Percentiles rank a stretch among this genome's conserved stretches.
Conservation (phyloP, 345 rosid species). For the Ceriops tagal region DNA sequence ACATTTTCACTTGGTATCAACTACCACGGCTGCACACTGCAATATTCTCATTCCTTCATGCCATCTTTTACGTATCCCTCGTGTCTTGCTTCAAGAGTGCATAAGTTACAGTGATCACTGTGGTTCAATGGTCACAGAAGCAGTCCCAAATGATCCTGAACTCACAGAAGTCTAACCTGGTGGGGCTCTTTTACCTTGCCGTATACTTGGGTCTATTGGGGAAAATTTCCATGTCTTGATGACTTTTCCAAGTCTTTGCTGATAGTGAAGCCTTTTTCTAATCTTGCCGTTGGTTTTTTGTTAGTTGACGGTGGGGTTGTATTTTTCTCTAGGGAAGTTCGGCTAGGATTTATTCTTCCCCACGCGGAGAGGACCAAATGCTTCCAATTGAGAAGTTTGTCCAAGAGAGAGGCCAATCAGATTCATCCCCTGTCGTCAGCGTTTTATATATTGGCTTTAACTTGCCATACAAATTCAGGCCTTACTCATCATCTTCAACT, state of each 20-base stretch:
- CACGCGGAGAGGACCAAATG: too few relatives aligned
- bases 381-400: neutral
- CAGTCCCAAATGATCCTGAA: slow-evolving; percentile 15
- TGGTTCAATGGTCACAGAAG: slow-evolving; percentile 23
- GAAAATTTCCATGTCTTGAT: neutral
- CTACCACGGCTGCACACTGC: slow-evolving; percentile 6
- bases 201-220: neutral
- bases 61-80: neutral
- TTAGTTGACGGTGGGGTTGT: too few relatives aligned
- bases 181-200: neutral
- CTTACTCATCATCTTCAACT: neutral
- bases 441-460: neutral
- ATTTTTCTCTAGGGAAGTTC: too few relatives aligned
- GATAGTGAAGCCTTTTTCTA: neutral
- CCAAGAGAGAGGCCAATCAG: neutral
- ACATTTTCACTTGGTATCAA: neutral
- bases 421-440: neutral
- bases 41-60: neutral
- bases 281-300: neutral
- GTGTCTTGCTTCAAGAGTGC: slow-evolving; percentile 9
- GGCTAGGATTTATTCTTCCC: too few relatives aligned
- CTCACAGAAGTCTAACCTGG: neutral
- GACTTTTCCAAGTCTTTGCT: neutral
- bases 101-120: slow-evolving; percentile 30
- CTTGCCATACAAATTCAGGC: neutral